Evolutionary conservation across 768 basidiomycete species (phyloP).

Genomic region (Auriscalpium orientale): DNA sequence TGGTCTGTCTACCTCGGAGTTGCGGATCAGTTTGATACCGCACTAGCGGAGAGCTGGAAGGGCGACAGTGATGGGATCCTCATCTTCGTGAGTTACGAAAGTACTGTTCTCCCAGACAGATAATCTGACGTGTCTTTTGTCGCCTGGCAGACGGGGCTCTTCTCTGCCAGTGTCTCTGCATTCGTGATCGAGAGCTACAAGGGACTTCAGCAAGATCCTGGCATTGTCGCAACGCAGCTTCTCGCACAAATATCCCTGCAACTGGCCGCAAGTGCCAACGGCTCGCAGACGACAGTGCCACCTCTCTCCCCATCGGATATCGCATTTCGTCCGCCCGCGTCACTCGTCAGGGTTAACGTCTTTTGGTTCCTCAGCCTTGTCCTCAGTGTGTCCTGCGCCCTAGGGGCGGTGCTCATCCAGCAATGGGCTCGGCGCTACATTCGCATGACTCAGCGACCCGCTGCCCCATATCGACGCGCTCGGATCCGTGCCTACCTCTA

Average conservation of each 20-base stretch:
- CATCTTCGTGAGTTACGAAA: neutral
- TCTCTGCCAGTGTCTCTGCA: neutral
- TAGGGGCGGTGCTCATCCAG: constrained; percentile 5
- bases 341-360: constrained; percentile 4
- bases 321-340: neutral
- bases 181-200: constrained; percentile 1
- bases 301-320: neutral
- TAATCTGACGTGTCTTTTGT: no score
- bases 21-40: neutral
- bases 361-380: constrained; percentile 12
- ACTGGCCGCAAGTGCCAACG: neutral
- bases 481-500: constrained; percentile 9
- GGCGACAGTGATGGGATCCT: neutral
- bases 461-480: constrained; percentile 7
- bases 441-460: constrained; percentile 3
- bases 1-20: neutral
- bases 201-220: neutral
- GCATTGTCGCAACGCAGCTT: neutral
- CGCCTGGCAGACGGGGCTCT: neutral
- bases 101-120: no score
- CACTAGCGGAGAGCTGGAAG: neutral
- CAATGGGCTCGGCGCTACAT: constrained; percentile 10
- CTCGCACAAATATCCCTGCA: neutral
- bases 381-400: constrained; percentile 7
- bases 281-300: neutral